Conservation (phyloP, 352 stramenopile species). For the Globisporangium megalacanthum region DNA sequence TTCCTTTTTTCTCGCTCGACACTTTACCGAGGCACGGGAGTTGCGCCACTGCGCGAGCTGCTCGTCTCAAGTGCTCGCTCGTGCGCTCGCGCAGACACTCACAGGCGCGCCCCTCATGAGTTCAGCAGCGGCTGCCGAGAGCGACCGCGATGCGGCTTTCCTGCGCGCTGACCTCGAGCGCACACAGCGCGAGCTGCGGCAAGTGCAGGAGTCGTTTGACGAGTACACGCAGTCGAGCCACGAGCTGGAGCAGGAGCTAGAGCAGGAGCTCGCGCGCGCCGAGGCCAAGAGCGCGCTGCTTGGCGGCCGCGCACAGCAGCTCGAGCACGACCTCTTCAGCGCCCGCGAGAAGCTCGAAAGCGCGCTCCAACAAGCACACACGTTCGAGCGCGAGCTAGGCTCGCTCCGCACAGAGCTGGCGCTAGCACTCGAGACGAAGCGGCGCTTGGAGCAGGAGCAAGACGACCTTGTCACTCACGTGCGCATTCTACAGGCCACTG, state of each 20-base stretch:
- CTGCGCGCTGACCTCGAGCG: constrained; percentile 45
- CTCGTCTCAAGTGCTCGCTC: not conserved
- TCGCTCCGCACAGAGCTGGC: constrained; percentile 39
- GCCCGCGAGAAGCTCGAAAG: constrained; percentile 49
- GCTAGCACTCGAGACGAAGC: constrained; percentile 28
- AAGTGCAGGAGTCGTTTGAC: constrained; percentile 72
- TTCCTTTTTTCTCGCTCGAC: no score
- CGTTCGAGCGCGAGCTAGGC: constrained; percentile 47
- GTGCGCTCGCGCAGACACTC: not conserved
- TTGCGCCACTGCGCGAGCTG: no score
- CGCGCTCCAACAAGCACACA: constrained; percentile 40
- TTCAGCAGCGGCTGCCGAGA: not conserved
- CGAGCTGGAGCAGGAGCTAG: constrained; percentile 70
- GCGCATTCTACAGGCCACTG: constrained; percentile 73
- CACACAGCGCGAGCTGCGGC: constrained; percentile 57
- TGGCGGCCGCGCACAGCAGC: constrained; percentile 33
- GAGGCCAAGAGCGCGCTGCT: constrained; percentile 49
- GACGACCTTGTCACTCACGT: constrained; percentile 79
- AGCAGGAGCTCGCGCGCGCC: constrained; percentile 64
- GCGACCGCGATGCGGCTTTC: constrained; percentile 8
- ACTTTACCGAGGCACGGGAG: no score
- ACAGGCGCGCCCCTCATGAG: not conserved
- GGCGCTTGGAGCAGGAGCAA: constrained; percentile 62
- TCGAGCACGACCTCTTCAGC: constrained; percentile 47
- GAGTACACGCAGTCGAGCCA: constrained; percentile 82